Evolutionary conservation across 305 asterid species (phyloP).

Genomic region (Fraxinus sp.): DNA sequence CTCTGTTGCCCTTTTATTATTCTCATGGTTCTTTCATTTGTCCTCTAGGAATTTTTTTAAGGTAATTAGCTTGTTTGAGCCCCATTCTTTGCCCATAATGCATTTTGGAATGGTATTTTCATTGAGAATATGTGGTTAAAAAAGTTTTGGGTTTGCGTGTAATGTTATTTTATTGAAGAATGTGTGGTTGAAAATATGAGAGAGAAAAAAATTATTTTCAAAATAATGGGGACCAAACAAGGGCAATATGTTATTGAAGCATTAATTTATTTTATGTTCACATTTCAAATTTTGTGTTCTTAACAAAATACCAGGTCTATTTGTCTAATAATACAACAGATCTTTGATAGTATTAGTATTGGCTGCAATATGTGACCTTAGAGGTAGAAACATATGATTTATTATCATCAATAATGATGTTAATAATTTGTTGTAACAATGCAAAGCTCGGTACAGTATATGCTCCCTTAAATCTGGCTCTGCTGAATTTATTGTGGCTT

Average conservation of each 20-base stretch:
- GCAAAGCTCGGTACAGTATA: not conserved
- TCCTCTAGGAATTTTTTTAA: slow-evolving; percentile 6
- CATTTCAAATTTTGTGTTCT: not conserved
- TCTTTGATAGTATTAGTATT: slow-evolving; percentile 6
- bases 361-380: slow-evolving; percentile 7
- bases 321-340: not conserved
- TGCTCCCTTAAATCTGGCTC: slow-evolving; percentile 5
- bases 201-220: not conserved
- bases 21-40: slow-evolving; percentile 12
- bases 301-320: not conserved
- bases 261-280: not conserved
- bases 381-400: not conserved
- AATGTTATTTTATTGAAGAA: not conserved
- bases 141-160: not conserved
- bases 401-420: slow-evolving; percentile 7
- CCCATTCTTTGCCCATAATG: not conserved
- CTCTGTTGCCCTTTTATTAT: slow-evolving; percentile 7
- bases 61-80: slow-evolving; percentile 5
- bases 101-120: not conserved
- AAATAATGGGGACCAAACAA: not conserved
- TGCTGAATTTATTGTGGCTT: not conserved
- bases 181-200: not conserved
- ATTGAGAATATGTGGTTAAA: not conserved
- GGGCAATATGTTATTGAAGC: not conserved
- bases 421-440: not conserved